Evolutionary conservation across 2,329 filamentous ascomycete genomes (phyloP).

Genomic region (Trichophaea hybrida): DNA sequence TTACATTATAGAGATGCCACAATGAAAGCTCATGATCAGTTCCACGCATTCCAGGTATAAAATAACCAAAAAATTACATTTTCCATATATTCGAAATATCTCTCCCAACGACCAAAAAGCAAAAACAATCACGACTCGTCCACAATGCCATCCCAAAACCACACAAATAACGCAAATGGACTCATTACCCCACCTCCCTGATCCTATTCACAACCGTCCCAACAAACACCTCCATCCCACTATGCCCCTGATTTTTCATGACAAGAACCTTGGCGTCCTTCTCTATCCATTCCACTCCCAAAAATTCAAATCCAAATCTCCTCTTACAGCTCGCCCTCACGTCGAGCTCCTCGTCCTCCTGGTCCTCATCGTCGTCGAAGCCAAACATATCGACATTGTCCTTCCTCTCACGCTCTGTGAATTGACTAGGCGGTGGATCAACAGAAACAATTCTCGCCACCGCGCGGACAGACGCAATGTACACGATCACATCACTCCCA

Average conservation of each 20-base stretch:
- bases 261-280: slow-evolving; percentile 24
- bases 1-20: too few species aligned
- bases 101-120: too few species aligned
- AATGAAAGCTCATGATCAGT: too few species aligned
- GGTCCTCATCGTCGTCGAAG: slow-evolving; percentile 38
- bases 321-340: slow-evolving; percentile 15
- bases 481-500: slow-evolving; percentile 63
- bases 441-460: slow-evolving; percentile 58
- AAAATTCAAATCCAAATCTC: slow-evolving; percentile 21
- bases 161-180: neutral
- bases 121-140: too few species aligned
- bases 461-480: slow-evolving; percentile 73
- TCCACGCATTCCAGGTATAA: too few species aligned
- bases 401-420: slow-evolving; percentile 29
- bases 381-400: slow-evolving; percentile 45
- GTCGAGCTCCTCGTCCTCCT: slow-evolving; percentile 24
- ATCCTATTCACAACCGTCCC: slow-evolving; percentile 15
- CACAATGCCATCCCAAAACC: too few species aligned
- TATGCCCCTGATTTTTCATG: slow-evolving; percentile 23
- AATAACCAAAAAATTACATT: too few species aligned
- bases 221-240: slow-evolving; percentile 20
- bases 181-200: neutral
- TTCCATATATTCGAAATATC: too few species aligned
- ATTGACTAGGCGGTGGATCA: slow-evolving; percentile 17
- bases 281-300: slow-evolving; percentile 26